Evolutionary conservation across 2,329 filamentous ascomycete species (phyloP), one percentile per base, ranked within the genome.

Genomic region (Hypoxylon sp.): DNA sequence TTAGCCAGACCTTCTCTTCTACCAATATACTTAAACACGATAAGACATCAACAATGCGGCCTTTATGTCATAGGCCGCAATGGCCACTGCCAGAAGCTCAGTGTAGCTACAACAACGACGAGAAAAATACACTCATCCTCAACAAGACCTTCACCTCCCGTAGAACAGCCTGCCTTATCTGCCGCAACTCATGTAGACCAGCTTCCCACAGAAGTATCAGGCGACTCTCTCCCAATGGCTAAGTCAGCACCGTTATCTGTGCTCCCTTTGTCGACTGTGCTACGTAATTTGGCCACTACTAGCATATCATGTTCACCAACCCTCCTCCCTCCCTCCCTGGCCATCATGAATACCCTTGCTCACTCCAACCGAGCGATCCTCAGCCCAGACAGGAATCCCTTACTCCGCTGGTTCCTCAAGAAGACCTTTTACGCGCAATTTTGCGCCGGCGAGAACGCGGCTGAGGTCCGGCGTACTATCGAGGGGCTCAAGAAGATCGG

Each of bases 401-500:
- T 95, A 1, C 83, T 97, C 14, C 85, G 88, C 44, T 86, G 82
- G 64, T 75, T 93, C 42, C 82, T 97, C 51, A 93, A 93, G 76
- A 87, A 89, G 75, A 96, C 93, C 0, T 93, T 97, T 73, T 97
- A 97, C 77, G 88, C 89, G 22, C 94, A 97, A 73, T 97, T 97
- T 78, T 97, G 94, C 78, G 93, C 92, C 0, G 94, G 94, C 26
- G 91, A 93, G 78, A 91, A 87, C 50, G 82, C 85, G 0, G 72
- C 77, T 1, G 92, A 97, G 78, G 90, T 96, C 1, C 81, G 83
- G 42, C 79, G 76, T 28, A 93, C 91, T 0, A 86, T 93, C 28
- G 75, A 83, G 1, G 81, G 84, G 1, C 82, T 97, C 8, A 92
- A 93, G 77, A 78, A 82, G 30, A 88, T 95, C 45, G 94, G 94